Base-by-base conservation (phyloP, 2,329 filamentous ascomycete species). In the Colletotrichum echinochloae region DNA sequence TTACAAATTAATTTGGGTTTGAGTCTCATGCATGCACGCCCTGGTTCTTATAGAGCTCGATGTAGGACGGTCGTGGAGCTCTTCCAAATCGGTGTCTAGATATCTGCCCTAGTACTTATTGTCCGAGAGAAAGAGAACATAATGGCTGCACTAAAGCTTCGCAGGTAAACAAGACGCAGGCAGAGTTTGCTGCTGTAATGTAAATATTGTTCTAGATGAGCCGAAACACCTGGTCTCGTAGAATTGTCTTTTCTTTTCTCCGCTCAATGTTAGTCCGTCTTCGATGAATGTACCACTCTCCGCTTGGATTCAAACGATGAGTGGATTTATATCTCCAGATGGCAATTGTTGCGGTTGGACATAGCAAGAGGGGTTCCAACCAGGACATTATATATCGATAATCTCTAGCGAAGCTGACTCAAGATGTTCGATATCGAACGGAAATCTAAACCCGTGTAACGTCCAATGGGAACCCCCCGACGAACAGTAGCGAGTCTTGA, bases 391-490 rank as follows among this genome's bases (percentile, higher is more conserved):
- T 44, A 11, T 9, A 9, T 9, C 2, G 3, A 18, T 44, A 44
- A 20, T 2, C 14, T 20, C 1, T 4, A n/a, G n/a, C 41, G 41
- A 48, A 48, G 11, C 11, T 12, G n/a, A 1, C 9, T 23, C 44
- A 23, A 5, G 20, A 48, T 23, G 1, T 8, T 23, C 4, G 14
- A 23, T 48, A 23, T 12, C 8, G 20, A 23, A 12, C 11, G 5
- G 5, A 23, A 2, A 1, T 5, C 44, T 5, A 11, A n/a, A 5
- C 1, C 0, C 9, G 23, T 48, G 4, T n/a, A n/a, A 2, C 7
- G 20, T 11, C 20, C 20, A 12, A 23, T 23, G 9, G 5, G 23
- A 4, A 1, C 8, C 18, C 6, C 6, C 5, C 3, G 5, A 7
- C 20, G 5, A 20, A 20, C 44, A 48, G 20, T 1, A 48, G 44